These are phyloP conservation scores for Diaporthe vaccinii DNA, from an alignment of 2,329 filamentous ascomycete genomes.

Conservation along the genomic window DNA sequence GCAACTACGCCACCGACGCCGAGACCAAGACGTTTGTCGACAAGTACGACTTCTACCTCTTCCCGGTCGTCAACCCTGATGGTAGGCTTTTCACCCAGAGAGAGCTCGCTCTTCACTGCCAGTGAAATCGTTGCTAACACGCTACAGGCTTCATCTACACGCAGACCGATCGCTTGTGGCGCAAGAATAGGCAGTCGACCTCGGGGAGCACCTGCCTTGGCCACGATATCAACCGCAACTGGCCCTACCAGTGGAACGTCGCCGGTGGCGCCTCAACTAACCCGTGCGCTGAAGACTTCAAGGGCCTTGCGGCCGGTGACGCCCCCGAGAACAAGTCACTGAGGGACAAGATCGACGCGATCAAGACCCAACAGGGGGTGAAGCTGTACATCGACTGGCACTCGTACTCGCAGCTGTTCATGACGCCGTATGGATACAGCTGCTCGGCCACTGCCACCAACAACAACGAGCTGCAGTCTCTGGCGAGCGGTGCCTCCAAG, in stretches of 20 bases:
- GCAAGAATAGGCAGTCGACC: constrained; percentile 68
- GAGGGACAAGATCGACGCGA: constrained; percentile 53
- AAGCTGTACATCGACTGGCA: constrained; percentile 60
- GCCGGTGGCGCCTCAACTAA: constrained; percentile 64
- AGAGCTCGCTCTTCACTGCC: neutral
- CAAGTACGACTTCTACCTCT: constrained; percentile 76
- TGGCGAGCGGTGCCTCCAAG: constrained; percentile 62
- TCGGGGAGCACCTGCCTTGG: constrained; percentile 58
- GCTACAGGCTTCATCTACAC: constrained; percentile 68
- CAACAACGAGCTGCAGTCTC: constrained; percentile 60
- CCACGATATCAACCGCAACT: constrained; percentile 69
- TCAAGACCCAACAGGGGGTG: constrained; percentile 47
- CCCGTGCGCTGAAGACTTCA: constrained; percentile 65
- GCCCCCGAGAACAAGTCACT: constrained; percentile 62
- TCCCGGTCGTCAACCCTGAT: constrained; percentile 74
- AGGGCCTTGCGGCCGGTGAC: constrained; percentile 58
- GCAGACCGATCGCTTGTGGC: constrained; percentile 72
- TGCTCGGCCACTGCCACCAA: constrained; percentile 63
- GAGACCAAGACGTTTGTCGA: constrained; percentile 58
- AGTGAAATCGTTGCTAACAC: neutral
- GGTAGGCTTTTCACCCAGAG: constrained; percentile 53
- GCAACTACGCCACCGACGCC: constrained; percentile 56
- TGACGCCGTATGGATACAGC: constrained; percentile 71
- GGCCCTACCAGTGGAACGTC: constrained; percentile 67
- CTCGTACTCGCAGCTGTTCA: constrained; percentile 61